Conservation (phyloP, 805 yeast species). For the Candida dajiaensis region DNA sequence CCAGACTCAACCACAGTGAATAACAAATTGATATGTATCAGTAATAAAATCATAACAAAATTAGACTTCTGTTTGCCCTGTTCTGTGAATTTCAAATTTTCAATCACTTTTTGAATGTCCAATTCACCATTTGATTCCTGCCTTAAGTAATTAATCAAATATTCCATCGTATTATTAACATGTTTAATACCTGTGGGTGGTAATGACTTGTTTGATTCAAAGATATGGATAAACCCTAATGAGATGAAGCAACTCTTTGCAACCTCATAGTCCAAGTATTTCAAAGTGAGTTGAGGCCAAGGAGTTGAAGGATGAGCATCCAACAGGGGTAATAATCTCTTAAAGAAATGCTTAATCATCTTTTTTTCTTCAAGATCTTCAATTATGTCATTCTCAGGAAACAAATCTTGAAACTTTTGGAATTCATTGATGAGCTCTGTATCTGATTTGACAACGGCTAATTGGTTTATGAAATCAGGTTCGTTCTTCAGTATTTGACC, state of each 20-base stretch:
- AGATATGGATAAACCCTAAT: slow-evolving; percentile 50
- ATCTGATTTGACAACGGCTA: not conserved
- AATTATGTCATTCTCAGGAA: slow-evolving; percentile 10
- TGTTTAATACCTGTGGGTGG: slow-evolving; percentile 48
- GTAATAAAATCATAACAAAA: slow-evolving; percentile 42
- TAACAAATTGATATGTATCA: slow-evolving; percentile 48
- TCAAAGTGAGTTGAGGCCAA: slow-evolving; percentile 54
- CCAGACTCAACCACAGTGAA: slow-evolving; percentile 52
- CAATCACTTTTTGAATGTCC: slow-evolving; percentile 31
- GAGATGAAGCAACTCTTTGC: slow-evolving; percentile 55
- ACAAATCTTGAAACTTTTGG: slow-evolving; percentile 22
- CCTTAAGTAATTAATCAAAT: slow-evolving; percentile 39
- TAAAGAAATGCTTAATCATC: slow-evolving; percentile 51
- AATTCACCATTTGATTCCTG: slow-evolving; percentile 18
- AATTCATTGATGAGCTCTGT: slow-evolving; percentile 15
- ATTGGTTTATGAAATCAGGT: not conserved
- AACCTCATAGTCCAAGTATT: slow-evolving; percentile 51
- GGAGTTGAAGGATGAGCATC: slow-evolving; percentile 59
- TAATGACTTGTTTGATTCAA: slow-evolving; percentile 45
- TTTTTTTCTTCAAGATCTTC: slow-evolving; percentile 40
- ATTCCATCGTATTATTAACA: slow-evolving; percentile 51
- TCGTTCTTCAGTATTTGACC: not conserved
- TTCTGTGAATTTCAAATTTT: slow-evolving; percentile 30
- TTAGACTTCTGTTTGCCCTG: slow-evolving; percentile 31
- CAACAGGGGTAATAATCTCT: slow-evolving; percentile 43